Evolutionary conservation across 2,329 filamentous ascomycete species (phyloP).

Genomic region (Stagonosporopsis tanaceti): DNA sequence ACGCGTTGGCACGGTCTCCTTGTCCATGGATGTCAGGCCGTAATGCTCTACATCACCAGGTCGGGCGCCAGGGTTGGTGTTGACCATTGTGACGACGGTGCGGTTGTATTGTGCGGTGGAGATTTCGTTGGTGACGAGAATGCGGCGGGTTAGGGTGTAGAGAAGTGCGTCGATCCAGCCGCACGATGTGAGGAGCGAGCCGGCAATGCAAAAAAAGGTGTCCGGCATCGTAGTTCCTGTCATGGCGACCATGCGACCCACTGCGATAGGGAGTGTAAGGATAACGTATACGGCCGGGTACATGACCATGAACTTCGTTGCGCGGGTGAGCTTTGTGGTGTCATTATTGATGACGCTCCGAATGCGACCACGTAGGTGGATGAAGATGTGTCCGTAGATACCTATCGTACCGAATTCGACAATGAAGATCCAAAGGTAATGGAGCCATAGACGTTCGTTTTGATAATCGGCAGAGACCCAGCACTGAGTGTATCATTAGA

Average conservation of each 20-base stretch:
- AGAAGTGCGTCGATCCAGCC: constrained; percentile 56
- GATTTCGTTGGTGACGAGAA: constrained; percentile 47
- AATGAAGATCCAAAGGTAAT: constrained; percentile 64
- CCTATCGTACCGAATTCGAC: constrained; percentile 60
- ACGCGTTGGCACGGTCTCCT: constrained; percentile 36
- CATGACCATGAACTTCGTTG: constrained; percentile 67
- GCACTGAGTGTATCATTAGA: constrained; percentile 49
- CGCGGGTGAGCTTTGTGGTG: constrained; percentile 47
- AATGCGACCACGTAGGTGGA: constrained; percentile 58
- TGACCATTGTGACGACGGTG: constrained; percentile 29
- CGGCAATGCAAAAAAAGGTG: constrained; percentile 66
- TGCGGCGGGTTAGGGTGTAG: constrained; percentile 53
- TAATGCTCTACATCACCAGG: constrained; percentile 37
- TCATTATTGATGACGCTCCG: constrained; percentile 47
- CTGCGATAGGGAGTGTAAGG: constrained; percentile 70
- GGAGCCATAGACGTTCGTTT: constrained; percentile 57
- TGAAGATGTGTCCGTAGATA: constrained; percentile 59
- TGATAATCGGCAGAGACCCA: constrained; percentile 58
- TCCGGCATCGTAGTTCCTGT: constrained; percentile 55
- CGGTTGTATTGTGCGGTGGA: constrained; percentile 37
- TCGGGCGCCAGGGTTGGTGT: constrained; percentile 29
- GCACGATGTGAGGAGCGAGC: constrained; percentile 62
- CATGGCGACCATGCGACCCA: constrained; percentile 51
- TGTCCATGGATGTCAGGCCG: constrained; percentile 42
- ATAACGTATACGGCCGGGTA: constrained; percentile 71